Evolutionary conservation across 2,329 filamentous ascomycete species (phyloP), one percentile per base, ranked within the genome.

Genomic region (Sporothrix curviconia): DNA sequence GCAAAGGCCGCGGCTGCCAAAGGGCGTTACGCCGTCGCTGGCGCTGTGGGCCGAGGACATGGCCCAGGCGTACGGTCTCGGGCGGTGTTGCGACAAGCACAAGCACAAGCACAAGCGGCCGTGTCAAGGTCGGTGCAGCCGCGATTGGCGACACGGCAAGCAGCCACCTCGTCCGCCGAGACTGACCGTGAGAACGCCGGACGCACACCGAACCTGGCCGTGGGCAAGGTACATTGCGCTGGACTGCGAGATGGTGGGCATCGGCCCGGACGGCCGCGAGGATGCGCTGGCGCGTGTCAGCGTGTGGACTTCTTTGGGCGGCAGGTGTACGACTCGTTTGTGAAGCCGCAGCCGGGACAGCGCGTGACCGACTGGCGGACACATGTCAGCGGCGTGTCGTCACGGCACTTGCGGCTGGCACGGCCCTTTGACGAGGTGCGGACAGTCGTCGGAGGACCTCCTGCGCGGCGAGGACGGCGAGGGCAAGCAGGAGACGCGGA

Each of bases 191-290:
- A 85, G 60, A 89, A 90, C 66, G 79, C 82, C 44, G 87, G 87
- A 1, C 74, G 84, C 3, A 79, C 81, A 1, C 70, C 75, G 24
- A 82, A 79, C 6, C 73, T 87, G 36, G 82, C 90, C 55, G 75
- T 92, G 19, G 94, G 92, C 53, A 95, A 94, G n/a, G 78, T 99
- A 95, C 70, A 75, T 99, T 42, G 88, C 89, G 19, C 83, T 99
- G 47, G 94, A 99, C 75, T 99, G 94, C 71, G 94, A 99, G 74
- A 99, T 99, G 94, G 94, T 99, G 25, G 94, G 92, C 49, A 83
- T 95, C 12, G 89, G 87, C 0, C 81, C 82, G 1, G 83, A 83
- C 52, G 81, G 83, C 22, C 78, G 86, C 62, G 81, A 85, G 67
- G 91, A 90, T 36, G 85, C 84, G 0, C 81, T 99, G 44, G 94